phyloP scores from a whole-genome alignment of 768 basidiomycete species.

The Leccinum incarnatum region DNA sequence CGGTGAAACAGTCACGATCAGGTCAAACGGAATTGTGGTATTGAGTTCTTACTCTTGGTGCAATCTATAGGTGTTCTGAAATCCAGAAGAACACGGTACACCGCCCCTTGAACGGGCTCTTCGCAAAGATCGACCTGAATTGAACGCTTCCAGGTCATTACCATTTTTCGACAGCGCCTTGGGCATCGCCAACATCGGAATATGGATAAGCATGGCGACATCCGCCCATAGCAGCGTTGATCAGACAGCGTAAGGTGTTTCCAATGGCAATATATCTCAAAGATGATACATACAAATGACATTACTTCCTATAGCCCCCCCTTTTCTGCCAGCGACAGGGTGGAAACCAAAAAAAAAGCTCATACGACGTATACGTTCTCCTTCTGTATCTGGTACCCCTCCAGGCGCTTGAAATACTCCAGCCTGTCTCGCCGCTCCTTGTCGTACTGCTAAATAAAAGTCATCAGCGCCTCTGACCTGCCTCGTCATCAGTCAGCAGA shows the following conservation, averaged over 20 bases:
- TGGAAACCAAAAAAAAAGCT: slow-evolving; percentile 14
- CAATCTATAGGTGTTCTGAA: no score
- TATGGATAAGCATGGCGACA: not conserved
- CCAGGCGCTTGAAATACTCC: slow-evolving; percentile 52
- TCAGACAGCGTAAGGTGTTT: not conserved
- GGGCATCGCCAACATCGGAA: not conserved
- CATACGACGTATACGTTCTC: slow-evolving; percentile 60
- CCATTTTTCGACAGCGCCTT: no score
- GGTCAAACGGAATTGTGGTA: no score
- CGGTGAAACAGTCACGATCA: no score
- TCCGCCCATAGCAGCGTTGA: not conserved
- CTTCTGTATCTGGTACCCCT: slow-evolving; percentile 51
- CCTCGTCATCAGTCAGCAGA: not conserved
- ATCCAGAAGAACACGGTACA: no score
- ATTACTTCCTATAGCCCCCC: not conserved
- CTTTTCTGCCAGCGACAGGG: not conserved
- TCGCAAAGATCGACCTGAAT: no score
- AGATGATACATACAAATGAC: slow-evolving; percentile 17
- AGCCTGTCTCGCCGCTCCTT: slow-evolving; percentile 48
- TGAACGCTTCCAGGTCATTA: no score
- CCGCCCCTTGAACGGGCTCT: no score
- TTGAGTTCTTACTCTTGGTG: no score
- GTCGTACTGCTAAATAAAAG: slow-evolving; percentile 36
- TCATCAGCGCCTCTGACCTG: not conserved
- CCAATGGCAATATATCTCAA: slow-evolving; percentile 1